Evolutionary conservation across 2,329 filamentous ascomycete species (phyloP), one percentile per base, ranked within the genome.

Genomic region (Talaromyces funiculosus): DNA sequence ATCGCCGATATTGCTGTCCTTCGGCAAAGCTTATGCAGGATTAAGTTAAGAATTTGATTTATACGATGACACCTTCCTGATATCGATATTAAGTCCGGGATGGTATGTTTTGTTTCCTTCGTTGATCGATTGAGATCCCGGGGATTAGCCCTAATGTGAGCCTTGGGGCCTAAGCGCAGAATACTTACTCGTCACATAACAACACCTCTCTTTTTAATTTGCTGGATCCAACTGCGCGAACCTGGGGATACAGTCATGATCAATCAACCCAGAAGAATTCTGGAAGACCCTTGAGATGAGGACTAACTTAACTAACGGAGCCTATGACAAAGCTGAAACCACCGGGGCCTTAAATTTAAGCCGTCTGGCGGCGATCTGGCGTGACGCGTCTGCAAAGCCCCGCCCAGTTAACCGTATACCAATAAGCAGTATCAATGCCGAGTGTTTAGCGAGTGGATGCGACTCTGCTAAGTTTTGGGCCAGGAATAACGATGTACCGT

Each of bases 51-150:
- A 20, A 22, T 54, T 54, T 54, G 22, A 18, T 37, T 1, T 26
- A 54, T 54, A 33, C 51, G 40, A 40, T 54, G 33, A 26, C 31
- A 54, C 51, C 51, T 54, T 54, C 51, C 51, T 40, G 18, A 54
- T 54, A 10, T 18, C 40, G 51, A 35, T 29, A 40, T 8, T 18
- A 37, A 14, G 31, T 54, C 51, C 51, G 51, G 33, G 33, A n/a
- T 40, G 31, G 10, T 22, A 12, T 54, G 9, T 54, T 8, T 29
- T 47, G 43, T 26, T n/a, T 29, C 51, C 1, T 10, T n/a, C 20
- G 33, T 7, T 24, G 14, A 54, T 10, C n/a, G 24, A n/a, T 54
- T 35, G n/a, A 24, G 33, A 54, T 54, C 51, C 16, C 35, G 31
- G 14, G 29, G 12, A 38, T 40, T 51, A 51, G 26, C 45, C 26